Evolutionary conservation across 352 stramenopile genomes (phyloP).

Genomic region (Phytophthora ohioensis): DNA sequence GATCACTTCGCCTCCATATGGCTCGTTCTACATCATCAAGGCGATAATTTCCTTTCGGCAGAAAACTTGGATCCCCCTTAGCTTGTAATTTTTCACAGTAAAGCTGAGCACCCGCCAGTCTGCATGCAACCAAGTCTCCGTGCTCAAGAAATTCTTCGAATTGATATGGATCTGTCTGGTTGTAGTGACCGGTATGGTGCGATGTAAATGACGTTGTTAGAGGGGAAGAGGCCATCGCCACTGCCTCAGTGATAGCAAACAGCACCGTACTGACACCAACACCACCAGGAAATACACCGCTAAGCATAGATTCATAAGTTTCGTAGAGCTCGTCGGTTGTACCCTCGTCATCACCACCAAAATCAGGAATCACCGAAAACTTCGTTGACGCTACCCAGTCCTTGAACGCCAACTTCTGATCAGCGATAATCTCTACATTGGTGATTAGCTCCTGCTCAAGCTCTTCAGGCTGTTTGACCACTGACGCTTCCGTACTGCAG

Average conservation of each 20-base stretch:
- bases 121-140: slow-evolving; percentile 47
- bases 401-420: slow-evolving; percentile 72
- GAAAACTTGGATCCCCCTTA: slow-evolving; percentile 35
- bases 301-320: slow-evolving; percentile 50
- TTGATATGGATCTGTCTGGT: slow-evolving; percentile 7
- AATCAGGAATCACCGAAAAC: slow-evolving; percentile 47
- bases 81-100: slow-evolving; percentile 26
- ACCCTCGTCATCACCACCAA: background rate
- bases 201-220: background rate
- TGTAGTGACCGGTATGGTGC: slow-evolving; percentile 2
- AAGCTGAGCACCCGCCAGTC: slow-evolving; percentile 38
- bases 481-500: slow-evolving; percentile 28
- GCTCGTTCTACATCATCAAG: slow-evolving; percentile 63
- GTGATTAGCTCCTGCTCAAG: slow-evolving; percentile 49
- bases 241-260: slow-evolving; percentile 61
- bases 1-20: slow-evolving; percentile 66
- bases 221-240: slow-evolving; percentile 25
- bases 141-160: slow-evolving; percentile 62
- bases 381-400: slow-evolving; percentile 59
- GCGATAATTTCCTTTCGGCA: slow-evolving; percentile 23
- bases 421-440: slow-evolving; percentile 42
- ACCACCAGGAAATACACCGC: slow-evolving; percentile 54
- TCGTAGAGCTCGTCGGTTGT: slow-evolving; percentile 6
- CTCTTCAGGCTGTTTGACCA: slow-evolving; percentile 37
- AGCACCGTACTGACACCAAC: slow-evolving; percentile 60